Evolutionary conservation across 768 basidiomycete genomes (phyloP).

Genomic region (Russula lepida): DNA sequence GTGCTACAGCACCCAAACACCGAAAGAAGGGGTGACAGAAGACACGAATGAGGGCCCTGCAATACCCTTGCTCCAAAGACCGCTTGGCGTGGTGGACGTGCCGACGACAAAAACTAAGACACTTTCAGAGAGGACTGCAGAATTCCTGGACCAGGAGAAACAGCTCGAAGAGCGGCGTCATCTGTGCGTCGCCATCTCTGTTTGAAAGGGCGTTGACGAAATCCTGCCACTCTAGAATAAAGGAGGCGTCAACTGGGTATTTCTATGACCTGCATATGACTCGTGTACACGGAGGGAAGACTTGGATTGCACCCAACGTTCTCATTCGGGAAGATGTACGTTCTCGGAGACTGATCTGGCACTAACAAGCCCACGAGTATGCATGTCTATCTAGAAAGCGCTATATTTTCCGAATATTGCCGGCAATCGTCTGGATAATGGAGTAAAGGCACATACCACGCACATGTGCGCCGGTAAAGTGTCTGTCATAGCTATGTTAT

Average conservation of each 20-base stretch:
- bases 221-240: constrained; percentile 34
- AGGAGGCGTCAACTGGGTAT: constrained; percentile 71
- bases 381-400: constrained; percentile 53
- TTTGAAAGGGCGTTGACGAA: constrained; percentile 30
- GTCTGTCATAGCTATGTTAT: constrained; percentile 75
- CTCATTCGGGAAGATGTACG: constrained; percentile 86
- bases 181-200: constrained; percentile 34
- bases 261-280: constrained; percentile 82
- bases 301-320: constrained; percentile 85
- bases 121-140: constrained; percentile 44
- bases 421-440: constrained; percentile 57
- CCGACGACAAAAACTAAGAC: constrained; percentile 41
- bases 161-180: constrained; percentile 64
- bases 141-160: constrained; percentile 65
- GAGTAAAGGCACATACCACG: constrained; percentile 61
- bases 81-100: constrained; percentile 65
- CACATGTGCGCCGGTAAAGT: constrained; percentile 67
- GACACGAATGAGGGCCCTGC: not conserved
- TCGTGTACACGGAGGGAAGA: constrained; percentile 80
- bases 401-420: constrained; percentile 83
- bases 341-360: constrained; percentile 13
- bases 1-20: not conserved
- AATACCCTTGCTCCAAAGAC: constrained; percentile 42
- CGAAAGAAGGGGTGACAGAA: not conserved
- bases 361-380: not conserved